A percentile compares a stretch with the other conserved stretches of the same genome.
These are phyloP conservation scores for Paecilomyces sp. DNA, from an alignment of 2,329 filamentous ascomycete species.

Conservation along the genomic window DNA sequence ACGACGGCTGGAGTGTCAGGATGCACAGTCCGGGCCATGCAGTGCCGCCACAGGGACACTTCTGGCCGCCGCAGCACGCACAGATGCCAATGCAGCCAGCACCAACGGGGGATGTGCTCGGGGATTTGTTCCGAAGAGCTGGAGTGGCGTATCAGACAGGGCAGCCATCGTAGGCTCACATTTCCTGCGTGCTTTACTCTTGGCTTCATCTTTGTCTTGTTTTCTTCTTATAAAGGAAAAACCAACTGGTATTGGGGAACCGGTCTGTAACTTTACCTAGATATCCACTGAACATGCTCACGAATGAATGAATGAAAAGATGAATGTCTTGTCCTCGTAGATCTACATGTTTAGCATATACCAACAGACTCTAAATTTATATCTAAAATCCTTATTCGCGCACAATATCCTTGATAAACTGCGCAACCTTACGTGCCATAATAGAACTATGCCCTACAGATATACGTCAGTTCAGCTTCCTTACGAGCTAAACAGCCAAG, in stretches of 20 bases:
- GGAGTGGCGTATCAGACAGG: constrained; percentile 26
- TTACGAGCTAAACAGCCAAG: neutral
- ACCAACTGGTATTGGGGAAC: neutral
- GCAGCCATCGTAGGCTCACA: constrained; percentile 3
- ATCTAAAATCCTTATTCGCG: neutral
- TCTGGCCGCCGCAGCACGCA: constrained; percentile 8
- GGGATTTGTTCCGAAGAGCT: constrained; percentile 37
- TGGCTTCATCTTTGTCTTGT: neutral
- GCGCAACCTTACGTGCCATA: constrained; percentile 1
- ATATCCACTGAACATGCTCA: constrained; percentile 15
- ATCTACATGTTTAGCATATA: neutral
- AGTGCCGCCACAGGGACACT: constrained; percentile 12
- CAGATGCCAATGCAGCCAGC: constrained; percentile 11
- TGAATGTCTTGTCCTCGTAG: constrained; percentile 3
- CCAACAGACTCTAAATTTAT: neutral
- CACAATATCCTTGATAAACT: neutral
- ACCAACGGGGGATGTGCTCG: constrained; percentile 26
- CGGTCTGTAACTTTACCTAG: constrained; percentile 8
- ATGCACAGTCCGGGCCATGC: constrained; percentile 31
- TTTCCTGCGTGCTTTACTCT: neutral
- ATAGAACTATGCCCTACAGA: constrained; percentile 1
- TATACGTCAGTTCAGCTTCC: neutral
- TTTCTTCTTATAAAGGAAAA: neutral
- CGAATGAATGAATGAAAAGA: constrained; percentile 4
- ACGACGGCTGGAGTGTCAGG: constrained; percentile 45